phyloP scores from a whole-genome alignment of 306 rosid genomes.

The Fragaria nilgerrensis region DNA sequence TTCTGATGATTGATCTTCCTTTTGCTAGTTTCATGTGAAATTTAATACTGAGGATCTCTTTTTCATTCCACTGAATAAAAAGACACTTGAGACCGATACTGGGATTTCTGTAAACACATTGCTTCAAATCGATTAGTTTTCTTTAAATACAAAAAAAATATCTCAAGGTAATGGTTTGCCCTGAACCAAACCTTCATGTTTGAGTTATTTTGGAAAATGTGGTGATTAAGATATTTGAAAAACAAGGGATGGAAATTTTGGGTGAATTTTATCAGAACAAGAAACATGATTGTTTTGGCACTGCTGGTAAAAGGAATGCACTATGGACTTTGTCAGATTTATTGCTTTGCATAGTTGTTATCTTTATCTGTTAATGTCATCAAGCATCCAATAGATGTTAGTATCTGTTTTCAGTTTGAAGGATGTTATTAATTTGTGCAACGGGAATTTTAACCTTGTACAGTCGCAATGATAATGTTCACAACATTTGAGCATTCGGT shows the following conservation, averaged over 20 bases:
- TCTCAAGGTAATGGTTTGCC: not conserved
- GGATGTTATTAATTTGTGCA: slow-evolving; percentile 14
- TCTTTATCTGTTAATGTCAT: not conserved
- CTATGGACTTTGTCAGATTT: not conserved
- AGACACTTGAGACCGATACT: not conserved
- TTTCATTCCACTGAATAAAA: not conserved
- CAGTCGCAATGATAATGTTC: slow-evolving; percentile 69
- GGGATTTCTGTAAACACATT: not conserved
- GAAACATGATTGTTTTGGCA: not conserved
- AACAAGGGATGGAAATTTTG: not conserved
- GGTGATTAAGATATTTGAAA: not conserved
- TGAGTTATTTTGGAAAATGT: not conserved
- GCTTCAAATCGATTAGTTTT: not conserved
- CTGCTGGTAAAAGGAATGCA: not conserved
- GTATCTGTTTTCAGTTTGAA: not conserved
- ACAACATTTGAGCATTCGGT: slow-evolving; percentile 72
- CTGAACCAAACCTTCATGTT: not conserved
- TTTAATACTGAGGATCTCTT: not conserved
- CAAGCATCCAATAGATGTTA: not conserved
- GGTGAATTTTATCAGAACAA: not conserved
- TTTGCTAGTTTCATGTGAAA: not conserved
- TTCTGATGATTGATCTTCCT: not conserved
- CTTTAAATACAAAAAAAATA: not conserved
- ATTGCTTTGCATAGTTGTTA: not conserved
- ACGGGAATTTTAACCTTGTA: slow-evolving; percentile 14